These are phyloP conservation scores for Pholiota adiposa DNA, from an alignment of 1,284 basidiomycete species.

Conservation along the genomic window DNA sequence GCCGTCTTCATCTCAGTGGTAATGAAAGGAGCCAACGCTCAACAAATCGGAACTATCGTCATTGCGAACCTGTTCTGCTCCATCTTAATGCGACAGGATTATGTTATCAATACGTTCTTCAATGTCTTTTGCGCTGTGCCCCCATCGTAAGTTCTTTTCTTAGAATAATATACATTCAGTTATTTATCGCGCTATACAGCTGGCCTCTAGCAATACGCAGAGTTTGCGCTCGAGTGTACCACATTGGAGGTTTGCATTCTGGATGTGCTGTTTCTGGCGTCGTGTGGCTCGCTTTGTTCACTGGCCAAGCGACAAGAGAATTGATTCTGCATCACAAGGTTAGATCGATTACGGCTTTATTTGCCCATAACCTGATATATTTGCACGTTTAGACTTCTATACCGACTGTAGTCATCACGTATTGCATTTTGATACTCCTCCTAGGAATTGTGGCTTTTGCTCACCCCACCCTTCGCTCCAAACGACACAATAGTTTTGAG, in stretches of 20 bases:
- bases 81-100: conserved; percentile 66
- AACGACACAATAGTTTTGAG: conserved; percentile 57
- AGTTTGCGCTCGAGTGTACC: conserved; percentile 57
- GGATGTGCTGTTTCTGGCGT: conserved; percentile 58
- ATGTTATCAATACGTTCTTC: conserved; percentile 62
- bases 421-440: conserved; percentile 52
- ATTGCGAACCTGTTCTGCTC: conserved; percentile 57
- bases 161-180: background rate
- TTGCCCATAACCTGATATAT: background rate
- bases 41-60: conserved; percentile 51
- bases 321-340: conserved; percentile 45
- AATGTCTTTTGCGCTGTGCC: conserved; percentile 54
- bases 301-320: conserved; percentile 58
- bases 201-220: conserved; percentile 60
- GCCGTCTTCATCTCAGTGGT: conserved; percentile 52
- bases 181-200: conserved; percentile 31
- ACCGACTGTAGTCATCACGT: conserved; percentile 55
- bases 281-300: conserved; percentile 56
- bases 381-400: conserved; percentile 39
- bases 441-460: conserved; percentile 54
- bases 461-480: conserved; percentile 50
- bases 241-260: conserved; percentile 62
- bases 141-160: conserved; percentile 39
- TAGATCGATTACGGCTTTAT: conserved; percentile 5
- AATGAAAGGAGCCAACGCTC: conserved; percentile 45